Base-by-base conservation (phyloP, 2,329 filamentous ascomycete species). In the Hypoxylon rubiginosum region DNA sequence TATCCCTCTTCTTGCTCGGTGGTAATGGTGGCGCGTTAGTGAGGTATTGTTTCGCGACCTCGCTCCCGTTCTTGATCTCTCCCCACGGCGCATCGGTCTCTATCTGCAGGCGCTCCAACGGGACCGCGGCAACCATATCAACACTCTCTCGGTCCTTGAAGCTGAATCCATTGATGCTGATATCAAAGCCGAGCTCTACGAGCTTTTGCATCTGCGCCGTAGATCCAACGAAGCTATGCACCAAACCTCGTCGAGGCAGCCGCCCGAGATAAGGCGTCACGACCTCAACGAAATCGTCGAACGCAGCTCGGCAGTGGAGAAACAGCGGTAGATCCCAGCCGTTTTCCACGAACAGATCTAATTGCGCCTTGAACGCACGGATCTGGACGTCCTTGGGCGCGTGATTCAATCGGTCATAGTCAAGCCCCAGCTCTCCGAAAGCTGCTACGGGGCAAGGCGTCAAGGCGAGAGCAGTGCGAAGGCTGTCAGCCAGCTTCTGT, bases 21-120 rank as follows among this genome's bases (percentile, higher is more conserved):
- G 81, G 80, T 49, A 83, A 59, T 5, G 77, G 70, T 6, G 72
- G 72, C 10, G 79, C 80, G 46, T 80, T 77, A 13, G 52, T 66
- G n/a, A 84, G 70, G 60, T 82, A 86, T 11, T 72, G 73, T 67
- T 79, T 84, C 15, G 79, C 78, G 0, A 81, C 74, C 49, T 82
- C 79, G 17, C 71, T 68, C 45, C 53, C 57, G 11, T 72, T 68
- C 51, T 79, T 70, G 2, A 85, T 80, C 57, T 81, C 79, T 0
- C 82, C 83, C 82, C 82, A 84, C 0, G 82, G 82, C 7, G 82
- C 81, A 74, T 84, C 82, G 0, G 82, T 84, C 72, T 84, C 82
- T 15, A 84, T 75, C 64, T 84, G 81, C 36, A 84, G 61, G 19
- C 70, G 75, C 5, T 78, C 75, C 50, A 84, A 58, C 1, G 82